These are phyloP conservation scores for Saccharomyces pastorianus DNA, from an alignment of 1,139 yeast genomes.

Conservation along the genomic window DNA sequence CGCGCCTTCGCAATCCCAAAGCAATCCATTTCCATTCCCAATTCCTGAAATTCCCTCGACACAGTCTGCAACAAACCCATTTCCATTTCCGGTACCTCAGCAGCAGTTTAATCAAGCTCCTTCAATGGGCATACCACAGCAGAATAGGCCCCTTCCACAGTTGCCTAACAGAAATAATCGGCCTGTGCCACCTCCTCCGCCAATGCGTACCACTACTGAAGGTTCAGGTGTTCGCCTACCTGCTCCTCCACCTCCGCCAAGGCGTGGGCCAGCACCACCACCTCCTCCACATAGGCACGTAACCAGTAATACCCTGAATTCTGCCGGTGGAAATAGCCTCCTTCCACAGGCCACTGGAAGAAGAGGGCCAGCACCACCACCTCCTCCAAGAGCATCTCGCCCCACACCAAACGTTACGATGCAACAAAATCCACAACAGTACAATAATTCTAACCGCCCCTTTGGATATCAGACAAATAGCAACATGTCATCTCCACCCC, in stretches of 20 bases:
- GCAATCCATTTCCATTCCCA: conserved; percentile 10
- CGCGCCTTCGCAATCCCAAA: neutral
- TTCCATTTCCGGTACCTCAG: conserved; percentile 28
- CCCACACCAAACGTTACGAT: conserved; percentile 12
- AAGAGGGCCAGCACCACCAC: conserved; percentile 19
- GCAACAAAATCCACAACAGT: conserved; percentile 1
- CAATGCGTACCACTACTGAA: conserved; percentile 30
- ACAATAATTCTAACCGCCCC: conserved; percentile 7
- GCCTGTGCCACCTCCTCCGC: conserved; percentile 36
- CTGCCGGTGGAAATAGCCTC: neutral
- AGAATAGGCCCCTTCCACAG: conserved; percentile 11
- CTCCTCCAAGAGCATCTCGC: conserved; percentile 20
- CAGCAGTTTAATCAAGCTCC: conserved; percentile 20
- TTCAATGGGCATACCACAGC: conserved; percentile 8
- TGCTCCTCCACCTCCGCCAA: conserved; percentile 31
- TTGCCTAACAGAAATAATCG: conserved; percentile 20
- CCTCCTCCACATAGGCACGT: conserved; percentile 19
- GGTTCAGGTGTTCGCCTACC: conserved; percentile 21
- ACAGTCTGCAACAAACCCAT: conserved; percentile 15
- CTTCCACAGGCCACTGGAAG: conserved; percentile 10
- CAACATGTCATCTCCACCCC: conserved; percentile 17
- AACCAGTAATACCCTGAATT: neutral
- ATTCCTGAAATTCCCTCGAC: conserved; percentile 10
- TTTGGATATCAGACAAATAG: conserved; percentile 1
- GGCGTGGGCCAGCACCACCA: conserved; percentile 27